These are phyloP conservation scores for Chaetomiaceae sp. DNA, from an alignment of 2,329 filamentous ascomycete genomes.

Conservation along the genomic window DNA sequence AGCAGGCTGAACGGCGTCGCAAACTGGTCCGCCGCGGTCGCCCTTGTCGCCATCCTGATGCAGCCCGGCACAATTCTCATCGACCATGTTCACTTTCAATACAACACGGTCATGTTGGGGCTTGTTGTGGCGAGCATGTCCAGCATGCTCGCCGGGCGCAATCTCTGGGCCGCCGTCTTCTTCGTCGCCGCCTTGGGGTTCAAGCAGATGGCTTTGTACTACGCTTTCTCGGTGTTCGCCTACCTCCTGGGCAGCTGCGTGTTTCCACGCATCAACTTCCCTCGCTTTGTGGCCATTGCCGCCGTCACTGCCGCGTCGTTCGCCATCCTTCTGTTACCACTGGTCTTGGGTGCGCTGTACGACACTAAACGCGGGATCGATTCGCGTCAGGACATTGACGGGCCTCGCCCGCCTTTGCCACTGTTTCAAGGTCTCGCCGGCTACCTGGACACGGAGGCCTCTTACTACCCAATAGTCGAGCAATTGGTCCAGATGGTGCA, in stretches of 20 bases:
- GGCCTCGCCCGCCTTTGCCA: slow-evolving; percentile 56
- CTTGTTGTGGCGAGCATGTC: slow-evolving; percentile 82
- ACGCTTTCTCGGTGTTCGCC: slow-evolving; percentile 85
- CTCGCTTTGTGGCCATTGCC: slow-evolving; percentile 68
- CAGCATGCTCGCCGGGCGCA: slow-evolving; percentile 76
- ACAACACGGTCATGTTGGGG: slow-evolving; percentile 97
- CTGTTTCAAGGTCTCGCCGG: slow-evolving; percentile 53
- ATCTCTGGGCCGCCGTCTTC: slow-evolving; percentile 85
- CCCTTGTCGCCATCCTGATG: slow-evolving; percentile 83
- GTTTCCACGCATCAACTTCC: slow-evolving; percentile 62
- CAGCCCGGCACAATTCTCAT: slow-evolving; percentile 87
- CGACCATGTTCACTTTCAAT: slow-evolving; percentile 95
- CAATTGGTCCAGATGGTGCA: slow-evolving; percentile 80
- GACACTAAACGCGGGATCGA: slow-evolving; percentile 60
- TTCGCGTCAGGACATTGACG: slow-evolving; percentile 49
- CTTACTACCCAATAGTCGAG: slow-evolving; percentile 68
- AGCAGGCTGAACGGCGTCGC: slow-evolving; percentile 70
- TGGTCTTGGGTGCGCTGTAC: slow-evolving; percentile 66
- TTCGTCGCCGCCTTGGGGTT: slow-evolving; percentile 93
- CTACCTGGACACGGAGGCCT: slow-evolving; percentile 56
- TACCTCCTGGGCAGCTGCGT: slow-evolving; percentile 83
- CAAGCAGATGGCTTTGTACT: slow-evolving; percentile 99
- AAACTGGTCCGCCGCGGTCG: slow-evolving; percentile 75
- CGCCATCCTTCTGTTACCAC: slow-evolving; percentile 65
- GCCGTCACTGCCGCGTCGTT: slow-evolving; percentile 68